Evolutionary conservation across 1,139 yeast species (phyloP).

Genomic region (Pichia sp.): DNA sequence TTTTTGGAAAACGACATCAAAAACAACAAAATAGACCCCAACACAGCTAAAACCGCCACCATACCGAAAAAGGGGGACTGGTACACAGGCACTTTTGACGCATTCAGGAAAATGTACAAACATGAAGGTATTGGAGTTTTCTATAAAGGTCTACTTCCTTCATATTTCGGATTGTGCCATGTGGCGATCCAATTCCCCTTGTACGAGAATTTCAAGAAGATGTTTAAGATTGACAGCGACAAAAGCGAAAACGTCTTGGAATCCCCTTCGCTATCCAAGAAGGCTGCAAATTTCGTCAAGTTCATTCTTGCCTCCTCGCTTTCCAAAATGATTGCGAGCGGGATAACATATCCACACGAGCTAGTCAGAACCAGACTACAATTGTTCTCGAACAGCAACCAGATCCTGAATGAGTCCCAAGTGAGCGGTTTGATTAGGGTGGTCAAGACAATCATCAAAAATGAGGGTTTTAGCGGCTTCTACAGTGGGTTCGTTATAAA

Average conservation of each 20-base stretch:
- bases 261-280: slow-evolving; percentile 8
- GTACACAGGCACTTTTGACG: slow-evolving; percentile 79
- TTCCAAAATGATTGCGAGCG: slow-evolving; percentile 85
- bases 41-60: neutral
- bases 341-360: slow-evolving; percentile 94
- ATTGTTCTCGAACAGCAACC: slow-evolving; percentile 33
- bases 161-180: slow-evolving; percentile 83
- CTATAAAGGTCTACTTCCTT: slow-evolving; percentile 87
- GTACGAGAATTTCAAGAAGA: slow-evolving; percentile 72
- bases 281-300: slow-evolving; percentile 35
- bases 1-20: slow-evolving; percentile 16
- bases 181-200: slow-evolving; percentile 97
- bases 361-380: slow-evolving; percentile 90
- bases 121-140: slow-evolving; percentile 82
- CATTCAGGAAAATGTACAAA: slow-evolving; percentile 70
- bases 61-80: slow-evolving; percentile 27
- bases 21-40: slow-evolving; percentile 11
- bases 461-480: slow-evolving; percentile 79
- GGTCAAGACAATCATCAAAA: slow-evolving; percentile 49
- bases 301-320: slow-evolving; percentile 70
- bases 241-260: slow-evolving; percentile 17
- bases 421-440: slow-evolving; percentile 40
- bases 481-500: slow-evolving; percentile 89
- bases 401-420: slow-evolving; percentile 19
- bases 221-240: slow-evolving; percentile 36